A percentile compares a stretch with the other conserved stretches of the same genome.
Evolutionary conservation across 2,329 filamentous ascomycete species (phyloP).

Genomic region (Colletotrichum paranaense): DNA sequence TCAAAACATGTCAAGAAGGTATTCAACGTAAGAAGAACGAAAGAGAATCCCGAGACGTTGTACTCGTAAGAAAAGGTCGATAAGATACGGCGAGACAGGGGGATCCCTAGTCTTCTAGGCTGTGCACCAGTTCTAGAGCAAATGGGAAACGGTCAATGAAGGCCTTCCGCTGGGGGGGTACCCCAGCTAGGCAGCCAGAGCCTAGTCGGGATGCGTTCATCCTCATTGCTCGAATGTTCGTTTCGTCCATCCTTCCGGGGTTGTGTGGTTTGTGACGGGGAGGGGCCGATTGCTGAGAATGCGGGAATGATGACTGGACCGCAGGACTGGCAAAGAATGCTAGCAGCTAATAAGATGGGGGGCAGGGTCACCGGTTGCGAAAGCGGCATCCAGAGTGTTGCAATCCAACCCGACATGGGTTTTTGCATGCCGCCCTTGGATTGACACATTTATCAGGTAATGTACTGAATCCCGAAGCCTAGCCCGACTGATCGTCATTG

Average conservation of each 20-base stretch:
- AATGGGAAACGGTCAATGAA: neutral
- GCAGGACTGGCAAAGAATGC: neutral
- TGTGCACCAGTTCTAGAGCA: neutral
- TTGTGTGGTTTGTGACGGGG: neutral
- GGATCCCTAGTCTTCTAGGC: neutral
- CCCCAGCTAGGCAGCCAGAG: conserved; percentile 11
- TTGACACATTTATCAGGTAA: neutral
- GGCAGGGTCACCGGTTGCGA: conserved; percentile 13
- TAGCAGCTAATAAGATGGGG: no score
- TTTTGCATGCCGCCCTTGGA: neutral
- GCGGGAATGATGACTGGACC: neutral
- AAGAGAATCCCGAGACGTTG: neutral
- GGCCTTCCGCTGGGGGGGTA: neutral
- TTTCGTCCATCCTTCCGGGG: neutral
- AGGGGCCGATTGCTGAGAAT: conserved; percentile 14
- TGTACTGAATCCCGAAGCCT: neutral
- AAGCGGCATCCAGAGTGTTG: conserved; percentile 15
- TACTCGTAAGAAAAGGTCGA: neutral
- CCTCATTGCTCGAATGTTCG: neutral
- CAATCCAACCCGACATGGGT: neutral
- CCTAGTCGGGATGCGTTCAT: conserved; percentile 11
- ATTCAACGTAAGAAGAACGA: neutral
- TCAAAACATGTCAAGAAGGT: neutral
- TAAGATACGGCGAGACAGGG: neutral
- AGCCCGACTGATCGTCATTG: neutral